These are phyloP conservation scores for Actinidia arguta DNA, from an alignment of 179 eudicot species.

Conservation along the genomic window DNA sequence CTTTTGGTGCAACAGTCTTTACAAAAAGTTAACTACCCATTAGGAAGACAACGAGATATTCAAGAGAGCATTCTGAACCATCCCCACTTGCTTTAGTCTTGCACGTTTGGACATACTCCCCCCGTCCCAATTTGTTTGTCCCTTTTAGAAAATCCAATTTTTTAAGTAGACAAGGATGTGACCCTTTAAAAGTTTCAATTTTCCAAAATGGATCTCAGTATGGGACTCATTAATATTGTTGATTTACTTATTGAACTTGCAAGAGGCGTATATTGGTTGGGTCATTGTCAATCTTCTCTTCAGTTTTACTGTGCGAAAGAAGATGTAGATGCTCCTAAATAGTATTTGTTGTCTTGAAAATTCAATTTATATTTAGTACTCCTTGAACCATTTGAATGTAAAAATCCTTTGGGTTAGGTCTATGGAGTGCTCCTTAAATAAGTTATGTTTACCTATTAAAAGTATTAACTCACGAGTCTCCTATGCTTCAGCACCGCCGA, in stretches of 20 bases:
- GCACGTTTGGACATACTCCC: too few species aligned
- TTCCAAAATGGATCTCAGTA: neutral
- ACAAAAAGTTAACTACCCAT: too few species aligned
- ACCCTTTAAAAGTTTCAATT: too few species aligned
- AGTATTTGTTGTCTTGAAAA: neutral
- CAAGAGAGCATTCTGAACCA: too few species aligned
- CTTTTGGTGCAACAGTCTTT: too few species aligned
- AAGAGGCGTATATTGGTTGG: neutral
- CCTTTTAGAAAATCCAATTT: neutral
- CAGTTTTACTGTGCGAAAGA: neutral
- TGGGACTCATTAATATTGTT: neutral
- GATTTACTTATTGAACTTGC: neutral
- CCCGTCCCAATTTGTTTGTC: neutral
- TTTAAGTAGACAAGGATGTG: neutral
- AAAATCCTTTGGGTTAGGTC: neutral
- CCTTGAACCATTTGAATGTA: neutral
- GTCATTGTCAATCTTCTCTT: neutral
- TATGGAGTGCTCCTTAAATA: neutral
- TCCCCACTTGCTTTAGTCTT: too few species aligned
- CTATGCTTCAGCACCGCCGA: conserved; percentile 44
- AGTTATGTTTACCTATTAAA: neutral
- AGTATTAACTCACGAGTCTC: neutral
- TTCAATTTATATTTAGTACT: neutral
- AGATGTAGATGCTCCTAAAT: neutral
- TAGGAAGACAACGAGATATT: too few species aligned